Conservation (phyloP, 1,139 yeast species). For the Pichia norvegensis region DNA sequence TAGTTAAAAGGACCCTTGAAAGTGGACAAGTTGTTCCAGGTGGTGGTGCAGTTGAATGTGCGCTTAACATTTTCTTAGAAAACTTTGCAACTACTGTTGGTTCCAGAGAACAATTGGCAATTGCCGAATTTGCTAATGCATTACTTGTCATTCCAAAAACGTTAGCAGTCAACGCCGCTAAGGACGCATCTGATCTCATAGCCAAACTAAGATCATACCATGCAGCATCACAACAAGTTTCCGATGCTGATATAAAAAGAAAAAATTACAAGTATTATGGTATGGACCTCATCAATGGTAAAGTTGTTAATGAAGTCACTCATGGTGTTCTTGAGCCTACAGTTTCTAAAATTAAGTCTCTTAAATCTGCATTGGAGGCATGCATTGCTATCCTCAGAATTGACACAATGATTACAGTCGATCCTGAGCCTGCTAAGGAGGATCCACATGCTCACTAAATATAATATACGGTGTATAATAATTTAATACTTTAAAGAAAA, state of each 20-base stretch:
- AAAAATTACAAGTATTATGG: conserved; percentile 86
- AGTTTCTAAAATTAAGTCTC: conserved; percentile 81
- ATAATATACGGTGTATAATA: not conserved
- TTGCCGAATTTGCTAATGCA: conserved; percentile 93
- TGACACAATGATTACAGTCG: conserved; percentile 96
- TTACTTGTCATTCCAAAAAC: conserved; percentile 92
- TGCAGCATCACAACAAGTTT: conserved; percentile 87
- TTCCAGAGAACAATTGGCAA: conserved; percentile 95
- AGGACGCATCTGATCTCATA: conserved; percentile 89
- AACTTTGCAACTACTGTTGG: conserved; percentile 97
- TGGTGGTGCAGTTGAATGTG: conserved; percentile 98
- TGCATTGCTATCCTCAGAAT: conserved; percentile 95
- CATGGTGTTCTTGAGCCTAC: conserved; percentile 95
- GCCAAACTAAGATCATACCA: conserved; percentile 95
- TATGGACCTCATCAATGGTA: conserved; percentile 83
- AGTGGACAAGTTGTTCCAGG: conserved; percentile 96
- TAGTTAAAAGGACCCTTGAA: conserved; percentile 93
- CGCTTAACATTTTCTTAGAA: conserved; percentile 88
- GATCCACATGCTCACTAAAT: conserved; percentile 66
- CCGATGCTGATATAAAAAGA: conserved; percentile 73
- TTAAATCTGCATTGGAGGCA: conserved; percentile 95
- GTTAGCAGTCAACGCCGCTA: conserved; percentile 94
- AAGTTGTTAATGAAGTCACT: conserved; percentile 75
- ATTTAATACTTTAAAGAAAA: not conserved
- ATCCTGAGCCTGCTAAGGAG: conserved; percentile 90